A percentile compares a stretch with the other conserved stretches of the same genome.
Evolutionary conservation across 768 basidiomycete species (phyloP).

Genomic region (Phallus indusiatus): DNA sequence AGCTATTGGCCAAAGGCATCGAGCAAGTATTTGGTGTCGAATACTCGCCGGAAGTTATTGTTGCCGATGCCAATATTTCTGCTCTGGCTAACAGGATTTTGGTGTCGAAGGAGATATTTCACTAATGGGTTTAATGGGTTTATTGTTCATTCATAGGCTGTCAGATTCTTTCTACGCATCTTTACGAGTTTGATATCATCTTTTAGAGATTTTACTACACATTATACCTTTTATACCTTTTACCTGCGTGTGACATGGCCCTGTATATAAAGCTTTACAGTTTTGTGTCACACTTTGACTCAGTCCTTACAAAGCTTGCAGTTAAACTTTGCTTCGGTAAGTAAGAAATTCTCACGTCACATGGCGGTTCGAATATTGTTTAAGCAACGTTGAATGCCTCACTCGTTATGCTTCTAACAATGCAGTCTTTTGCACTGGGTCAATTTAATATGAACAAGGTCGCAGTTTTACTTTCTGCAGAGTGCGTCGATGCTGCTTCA

Average conservation of each 20-base stretch:
- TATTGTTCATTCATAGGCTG: background rate
- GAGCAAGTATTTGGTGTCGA: slow-evolving; percentile 82
- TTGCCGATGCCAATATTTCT: slow-evolving; percentile 91
- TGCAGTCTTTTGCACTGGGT: no score
- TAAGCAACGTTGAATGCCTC: no score
- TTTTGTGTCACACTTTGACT: no score
- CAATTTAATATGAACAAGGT: slow-evolving; percentile 37
- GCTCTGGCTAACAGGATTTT: slow-evolving; percentile 77
- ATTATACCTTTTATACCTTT: no score
- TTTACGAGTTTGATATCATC: background rate
- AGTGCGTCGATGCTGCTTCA: slow-evolving; percentile 38
- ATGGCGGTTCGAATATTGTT: no score
- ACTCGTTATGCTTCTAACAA: no score
- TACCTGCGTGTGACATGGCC: no score
- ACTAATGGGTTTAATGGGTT: background rate
- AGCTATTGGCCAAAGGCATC: slow-evolving; percentile 72
- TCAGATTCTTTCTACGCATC: background rate
- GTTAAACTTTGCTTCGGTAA: no score
- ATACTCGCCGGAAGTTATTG: slow-evolving; percentile 78
- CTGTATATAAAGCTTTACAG: no score
- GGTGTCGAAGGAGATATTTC: slow-evolving; percentile 52
- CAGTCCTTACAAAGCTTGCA: no score
- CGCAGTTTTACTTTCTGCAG: slow-evolving; percentile 41
- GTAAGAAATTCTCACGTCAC: no score
- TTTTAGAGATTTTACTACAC: background rate